Evolutionary conservation across 2,329 filamentous ascomycete genomes (phyloP), one percentile per base, ranked within the genome.

Genomic region (Xylaria sp.): DNA sequence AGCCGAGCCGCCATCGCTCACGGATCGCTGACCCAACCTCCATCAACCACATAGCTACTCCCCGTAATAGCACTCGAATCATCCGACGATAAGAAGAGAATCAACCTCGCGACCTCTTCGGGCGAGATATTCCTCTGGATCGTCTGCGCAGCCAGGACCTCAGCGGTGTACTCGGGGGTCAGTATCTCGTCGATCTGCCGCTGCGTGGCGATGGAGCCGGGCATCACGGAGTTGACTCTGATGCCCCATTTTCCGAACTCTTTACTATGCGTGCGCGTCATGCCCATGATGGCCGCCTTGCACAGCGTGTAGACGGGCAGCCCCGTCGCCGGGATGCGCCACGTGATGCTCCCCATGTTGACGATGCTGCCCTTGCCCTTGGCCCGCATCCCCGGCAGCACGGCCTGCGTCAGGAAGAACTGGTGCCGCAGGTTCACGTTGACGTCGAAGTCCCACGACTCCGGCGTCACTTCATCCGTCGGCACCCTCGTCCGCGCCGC

Each of bases 171-270:
- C 72, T 83, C 82, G 0, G 78, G 76, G 32, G 82, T 85, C 39
- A 84, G 69, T 15, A 85, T 78, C 65, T 82, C 80, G 0, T 80
- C 73, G 39, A 78, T 79, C 79, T 84, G 82, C 4, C 82, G 74
- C 76, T 81, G 75, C 7, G 83, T 85, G 1, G 81, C 82, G 36
- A 85, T 82, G 2, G 82, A 77, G 0, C 83, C 83, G 0, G 84
- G 84, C 81, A 85, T 83, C 34, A 86, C 80, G 64, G 81, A 84
- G 60, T 86, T 86, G 6, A 85, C 80, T 0, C 83, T 69, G 20
- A 83, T 75, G 1, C 78, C 78, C n/a, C 70, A 64, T 7, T 39
- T 52, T 0, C 80, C 81, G 58, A 81, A 78, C 73, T 82, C 81
- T 55, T 76, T 76, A 36, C 76, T 77, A 48, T 80, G 79, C 45